Base-by-base conservation (phyloP, 768 basidiomycete genomes). In the Phlegmacium glaucopus region DNA sequence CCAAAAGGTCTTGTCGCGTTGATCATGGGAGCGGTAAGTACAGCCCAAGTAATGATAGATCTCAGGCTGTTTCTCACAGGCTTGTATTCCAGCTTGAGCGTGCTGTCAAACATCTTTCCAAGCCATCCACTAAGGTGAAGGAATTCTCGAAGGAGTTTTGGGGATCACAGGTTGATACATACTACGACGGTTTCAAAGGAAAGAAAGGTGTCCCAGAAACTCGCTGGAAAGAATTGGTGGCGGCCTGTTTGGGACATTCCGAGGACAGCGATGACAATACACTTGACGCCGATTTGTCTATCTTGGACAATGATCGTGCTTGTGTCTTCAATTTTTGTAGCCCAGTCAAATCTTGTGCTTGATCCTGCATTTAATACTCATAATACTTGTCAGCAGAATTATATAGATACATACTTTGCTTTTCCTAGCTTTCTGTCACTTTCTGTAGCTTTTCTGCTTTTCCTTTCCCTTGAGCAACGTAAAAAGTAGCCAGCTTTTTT, bases 1-100 rank as follows among this genome's bases (percentile, higher is more conserved):
- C 53, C 53, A 1, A 47, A 32, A 15, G 53, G 53, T 7, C 44
- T 58, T 10, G n/a, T 58, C 18, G 53, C 51, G 1, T 28, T 58
- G 6, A 42, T 55, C 8, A 52, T 58, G 53, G 56, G 44, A 12
- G 53, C 53, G 17, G 56, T 58, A 42, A 7, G 49, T 49, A 8
- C n/a, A 25, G 34, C n/a, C 28, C n/a, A 37, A 44, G 27, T 7
- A 22, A 22, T 44, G 28, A 3, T 22, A 22, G 22, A 2, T 22
- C 22, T 5, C 32, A 12, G 32, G 26, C 27, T 45, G 11, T n/a
- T n/a, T n/a, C n/a, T n/a, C n/a, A 41, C 4, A 2, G 10, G 16
- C 9, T 4, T 42, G 16, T 22, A 5, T 45, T 39, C 9, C 46
- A 58, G 56, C 56, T 58, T 16, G 53, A 58, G 28, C 53, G 49